Evolutionary conservation across 352 stramenopile genomes (phyloP), one percentile per base, ranked within the genome.

Genomic region (Blastocystis sp.): DNA sequence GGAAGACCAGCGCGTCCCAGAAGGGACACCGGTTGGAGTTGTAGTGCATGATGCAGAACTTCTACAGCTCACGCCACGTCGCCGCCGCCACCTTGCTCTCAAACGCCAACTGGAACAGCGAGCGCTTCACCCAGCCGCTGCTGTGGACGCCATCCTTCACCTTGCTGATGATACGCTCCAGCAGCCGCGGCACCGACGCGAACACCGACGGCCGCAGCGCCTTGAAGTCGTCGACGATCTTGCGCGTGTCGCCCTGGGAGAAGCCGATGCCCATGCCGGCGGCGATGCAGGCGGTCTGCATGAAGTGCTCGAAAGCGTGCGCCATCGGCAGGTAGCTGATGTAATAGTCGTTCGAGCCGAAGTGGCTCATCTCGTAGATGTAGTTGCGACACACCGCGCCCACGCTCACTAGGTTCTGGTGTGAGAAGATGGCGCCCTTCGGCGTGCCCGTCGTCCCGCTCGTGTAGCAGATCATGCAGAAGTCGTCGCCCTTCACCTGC

Each of bases 1-100:
- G 89, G 87, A 98, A 98, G 71, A 98, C 90, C 36, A 98, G 88
- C 18, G 90, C 88, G 89, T 98, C 95, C 92, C 95, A 98, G 1
- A 98, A 65, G 40, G 87, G 90, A 1, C 77, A 89, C 0, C 91
- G 84, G 36, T 73, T 84, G n/a, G 54, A 75, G 59, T 84, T 73
- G 11, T 46, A 57, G 16, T 56, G 36, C 51, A 84, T 24, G 36
- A 73, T 84, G n/a, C 4, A 2, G 29, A n/a, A 40, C 38, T 78
- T 78, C 38, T 67, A 67, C 14, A 7, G n/a, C 29, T 67, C 11
- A 67, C 57, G 48, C 16, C 73, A 76, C 24, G 75, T 34, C 44
- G 38, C 73, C n/a, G 57, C 38, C 4, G 18, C 21, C 29, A 87
- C 38, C 65, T 84, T 84, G 36, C 11, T 34, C 32, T 34, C 40